A percentile compares a stretch with the other conserved stretches of the same genome.
phyloP scores from a whole-genome alignment of 768 basidiomycete species.

The Coprinopsis cinerea region DNA sequence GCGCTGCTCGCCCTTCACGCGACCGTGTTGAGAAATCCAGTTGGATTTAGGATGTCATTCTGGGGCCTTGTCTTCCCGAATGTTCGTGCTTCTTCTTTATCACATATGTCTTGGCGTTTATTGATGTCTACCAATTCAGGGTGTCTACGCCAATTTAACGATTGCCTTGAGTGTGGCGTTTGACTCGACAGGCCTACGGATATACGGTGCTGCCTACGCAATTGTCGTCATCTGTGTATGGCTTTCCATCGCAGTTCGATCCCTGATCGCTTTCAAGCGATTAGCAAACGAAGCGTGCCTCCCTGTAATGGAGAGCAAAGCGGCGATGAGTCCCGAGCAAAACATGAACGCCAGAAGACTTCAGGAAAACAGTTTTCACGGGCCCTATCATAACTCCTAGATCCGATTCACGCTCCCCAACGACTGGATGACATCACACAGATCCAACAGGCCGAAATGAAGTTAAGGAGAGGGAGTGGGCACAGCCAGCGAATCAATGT shows the following conservation, averaged over 20 bases:
- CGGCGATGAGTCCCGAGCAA: too few species aligned
- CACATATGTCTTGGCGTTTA: background rate
- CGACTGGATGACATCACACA: background rate
- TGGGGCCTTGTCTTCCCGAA: conserved; percentile 75
- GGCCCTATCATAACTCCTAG: too few species aligned
- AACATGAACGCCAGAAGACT: too few species aligned
- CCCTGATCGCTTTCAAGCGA: conserved; percentile 24
- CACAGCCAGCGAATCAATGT: background rate
- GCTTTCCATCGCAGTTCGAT: conserved; percentile 40
- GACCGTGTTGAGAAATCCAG: conserved; percentile 30
- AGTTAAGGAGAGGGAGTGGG: conserved; percentile 1
- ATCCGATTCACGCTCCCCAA: too few species aligned
- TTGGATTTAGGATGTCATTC: conserved; percentile 51
- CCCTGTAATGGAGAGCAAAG: background rate
- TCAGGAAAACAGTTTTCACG: too few species aligned
- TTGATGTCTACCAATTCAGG: conserved; percentile 10
- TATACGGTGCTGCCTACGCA: conserved; percentile 53
- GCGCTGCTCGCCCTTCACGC: conserved; percentile 45
- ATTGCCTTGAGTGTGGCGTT: conserved; percentile 44
- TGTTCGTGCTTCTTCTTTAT: conserved; percentile 22
- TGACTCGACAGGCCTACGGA: conserved; percentile 48
- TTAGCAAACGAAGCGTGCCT: conserved; percentile 5
- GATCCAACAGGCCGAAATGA: background rate
- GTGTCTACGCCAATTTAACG: conserved; percentile 62
- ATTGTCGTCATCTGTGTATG: conserved; percentile 46